Evolutionary conservation across 164 flowering plant species (phyloP), one percentile per base, ranked within the genome.

Genomic region (Malania oleifera): DNA sequence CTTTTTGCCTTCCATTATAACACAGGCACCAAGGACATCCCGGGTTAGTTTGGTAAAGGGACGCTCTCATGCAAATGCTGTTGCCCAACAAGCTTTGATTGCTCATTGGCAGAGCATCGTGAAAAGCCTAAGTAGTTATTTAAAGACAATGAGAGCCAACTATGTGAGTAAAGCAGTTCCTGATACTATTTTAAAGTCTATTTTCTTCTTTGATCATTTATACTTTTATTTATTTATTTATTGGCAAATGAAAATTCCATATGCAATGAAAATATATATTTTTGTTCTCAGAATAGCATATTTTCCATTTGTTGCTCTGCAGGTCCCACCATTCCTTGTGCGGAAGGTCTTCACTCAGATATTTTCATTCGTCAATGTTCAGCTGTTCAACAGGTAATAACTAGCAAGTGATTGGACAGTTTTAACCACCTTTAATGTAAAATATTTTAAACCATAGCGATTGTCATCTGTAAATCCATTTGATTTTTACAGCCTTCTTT

Each of bases 41-140:
- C 81, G 98, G 23, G 82, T 87, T 64, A 87, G 96, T 73, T 78
- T 89, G 66, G 84, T 91, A 27, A 91, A 89, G 70, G 96, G 96
- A 23, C 93, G 98, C 24, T 71, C 96, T 20, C 91, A 87, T 64
- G 95, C 96, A 60, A 87, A 85, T 80, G 90, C 91, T 49, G 92
- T 77, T 59, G 96, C 95, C 76, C 99, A 95, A 71, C 96, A 91
- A 79, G 92, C 95, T 64, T 74, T 89, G 43, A 91, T 87, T 71
- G 90, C 89, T 68, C 99, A 91, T 59, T 95, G 98, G 99, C 98
- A 88, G 71, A 87, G 96, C 80, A 91, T 95, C 54, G 96, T 89
- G 50, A 91, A 83, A 75, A 79, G 82, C 75, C 70, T 95, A 17
- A 73, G 82, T 63, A 84, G 52, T 67, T 87, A 80, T 70, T 72